These are phyloP conservation scores for Fusarium austroafricanum DNA, from an alignment of 2,329 filamentous ascomycete species.

Conservation along the genomic window DNA sequence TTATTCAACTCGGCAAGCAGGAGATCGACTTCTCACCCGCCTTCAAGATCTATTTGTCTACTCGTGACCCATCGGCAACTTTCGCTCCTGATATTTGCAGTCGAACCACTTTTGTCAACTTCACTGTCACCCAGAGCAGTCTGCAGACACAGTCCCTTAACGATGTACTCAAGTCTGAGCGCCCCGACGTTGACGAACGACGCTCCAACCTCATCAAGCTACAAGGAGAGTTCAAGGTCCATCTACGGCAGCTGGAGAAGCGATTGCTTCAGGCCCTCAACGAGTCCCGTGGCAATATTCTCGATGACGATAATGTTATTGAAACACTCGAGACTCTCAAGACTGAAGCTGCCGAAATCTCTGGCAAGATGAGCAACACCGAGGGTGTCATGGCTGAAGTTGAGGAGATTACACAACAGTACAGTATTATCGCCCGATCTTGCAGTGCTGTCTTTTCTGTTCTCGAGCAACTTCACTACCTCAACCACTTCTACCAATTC, in stretches of 20 bases:
- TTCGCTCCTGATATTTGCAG: conserved; percentile 98
- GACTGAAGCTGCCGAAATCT: conserved; percentile 96
- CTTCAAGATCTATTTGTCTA: conserved; percentile 95
- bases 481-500: conserved; percentile 99
- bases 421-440: conserved; percentile 90
- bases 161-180: conserved; percentile 96
- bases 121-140: conserved; percentile 98
- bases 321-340: conserved; percentile 98
- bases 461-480: conserved; percentile 94
- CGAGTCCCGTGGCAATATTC: conserved; percentile 95
- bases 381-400: conserved; percentile 99
- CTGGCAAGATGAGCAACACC: conserved; percentile 94
- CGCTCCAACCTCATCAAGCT: conserved; percentile 98
- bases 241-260: conserved; percentile 94
- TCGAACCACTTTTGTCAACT: conserved; percentile 98
- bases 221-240: conserved; percentile 99
- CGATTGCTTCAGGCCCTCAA: conserved; percentile 93
- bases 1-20: conserved; percentile 98
- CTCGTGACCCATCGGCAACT: conserved; percentile 92
- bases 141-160: conserved; percentile 97
- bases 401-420: conserved; percentile 93
- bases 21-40: conserved; percentile 99
- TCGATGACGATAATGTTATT: conserved; percentile 98
- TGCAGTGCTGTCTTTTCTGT: conserved; percentile 98
- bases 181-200: conserved; percentile 95